A percentile compares a stretch with the other conserved stretches of the same genome.
Conservation (phyloP, 2,329 filamentous ascomycete genomes). For the Neonectria punicea region DNA sequence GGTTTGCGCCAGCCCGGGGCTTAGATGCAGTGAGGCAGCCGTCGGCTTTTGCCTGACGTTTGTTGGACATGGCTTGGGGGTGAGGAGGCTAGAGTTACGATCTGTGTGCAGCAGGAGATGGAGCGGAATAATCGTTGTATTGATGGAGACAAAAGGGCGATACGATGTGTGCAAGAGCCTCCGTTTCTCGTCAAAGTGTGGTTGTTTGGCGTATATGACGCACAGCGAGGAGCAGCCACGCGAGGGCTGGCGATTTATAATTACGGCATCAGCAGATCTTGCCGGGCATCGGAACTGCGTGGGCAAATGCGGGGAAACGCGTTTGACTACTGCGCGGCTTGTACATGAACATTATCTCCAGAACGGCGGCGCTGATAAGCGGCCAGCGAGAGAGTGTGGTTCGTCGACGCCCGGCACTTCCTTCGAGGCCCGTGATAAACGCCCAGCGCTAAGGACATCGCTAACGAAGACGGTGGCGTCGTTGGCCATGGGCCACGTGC, state of each 20-base stretch:
- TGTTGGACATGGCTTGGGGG: slow-evolving; percentile 14
- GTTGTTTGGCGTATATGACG: background rate
- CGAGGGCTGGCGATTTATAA: background rate
- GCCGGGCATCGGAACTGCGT: slow-evolving; percentile 9
- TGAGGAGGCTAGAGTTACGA: background rate
- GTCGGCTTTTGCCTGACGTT: slow-evolving; percentile 8
- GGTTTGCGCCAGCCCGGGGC: slow-evolving; percentile 17
- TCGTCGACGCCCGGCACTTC: slow-evolving; percentile 18
- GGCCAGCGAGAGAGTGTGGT: slow-evolving; percentile 5
- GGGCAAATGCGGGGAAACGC: slow-evolving; percentile 23
- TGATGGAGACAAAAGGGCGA: background rate
- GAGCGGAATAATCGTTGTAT: background rate
- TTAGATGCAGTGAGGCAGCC: slow-evolving; percentile 17
- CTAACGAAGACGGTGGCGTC: slow-evolving; percentile 12
- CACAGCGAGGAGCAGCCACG: background rate
- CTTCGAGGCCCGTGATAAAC: background rate
- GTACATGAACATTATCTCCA: slow-evolving; percentile 13
- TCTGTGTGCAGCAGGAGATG: background rate
- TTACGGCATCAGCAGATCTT: background rate
- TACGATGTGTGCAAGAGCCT: background rate
- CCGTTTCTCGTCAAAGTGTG: background rate
- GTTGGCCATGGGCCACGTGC: background rate
- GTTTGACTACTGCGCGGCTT: slow-evolving; percentile 11
- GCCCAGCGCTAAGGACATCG: background rate
- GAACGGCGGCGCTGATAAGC: no score